phyloP scores from a whole-genome alignment of 805 yeast species.

The Ogataea pilisensis region DNA sequence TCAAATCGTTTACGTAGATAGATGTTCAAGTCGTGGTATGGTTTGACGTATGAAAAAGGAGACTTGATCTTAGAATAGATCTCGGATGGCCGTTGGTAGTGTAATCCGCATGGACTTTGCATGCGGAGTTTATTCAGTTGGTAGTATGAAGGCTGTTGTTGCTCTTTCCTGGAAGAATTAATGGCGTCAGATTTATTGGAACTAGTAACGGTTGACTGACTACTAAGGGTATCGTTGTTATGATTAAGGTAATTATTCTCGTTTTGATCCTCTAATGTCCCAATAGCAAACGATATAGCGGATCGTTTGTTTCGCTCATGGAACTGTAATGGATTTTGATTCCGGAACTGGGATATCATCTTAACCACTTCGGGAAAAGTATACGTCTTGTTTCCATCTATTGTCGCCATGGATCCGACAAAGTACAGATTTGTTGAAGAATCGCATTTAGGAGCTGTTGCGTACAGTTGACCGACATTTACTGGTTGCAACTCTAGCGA shows the following conservation, averaged over 20 bases:
- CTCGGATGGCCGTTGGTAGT: slow-evolving; percentile 65
- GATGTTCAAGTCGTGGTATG: slow-evolving; percentile 75
- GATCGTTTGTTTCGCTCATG: slow-evolving; percentile 29
- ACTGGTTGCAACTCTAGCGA: too few relatives aligned
- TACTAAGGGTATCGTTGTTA: neutral
- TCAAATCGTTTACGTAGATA: slow-evolving; percentile 72
- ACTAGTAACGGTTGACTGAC: too few relatives aligned
- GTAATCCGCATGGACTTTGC: slow-evolving; percentile 34
- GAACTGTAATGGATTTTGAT: slow-evolving; percentile 39
- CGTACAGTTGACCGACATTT: slow-evolving; percentile 10
- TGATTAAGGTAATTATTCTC: slow-evolving; percentile 13
- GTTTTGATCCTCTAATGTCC: slow-evolving; percentile 37
- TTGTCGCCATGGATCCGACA: slow-evolving; percentile 44
- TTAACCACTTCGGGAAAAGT: slow-evolving; percentile 60
- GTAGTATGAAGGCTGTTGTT: neutral
- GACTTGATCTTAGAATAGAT: slow-evolving; percentile 68
- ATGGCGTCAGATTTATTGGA: neutral
- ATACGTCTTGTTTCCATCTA: slow-evolving; percentile 34
- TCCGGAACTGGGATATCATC: slow-evolving; percentile 37
- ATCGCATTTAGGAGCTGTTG: slow-evolving; percentile 45
- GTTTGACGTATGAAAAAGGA: slow-evolving; percentile 89
- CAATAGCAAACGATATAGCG: slow-evolving; percentile 46
- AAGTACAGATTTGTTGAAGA: slow-evolving; percentile 62
- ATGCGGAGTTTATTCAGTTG: neutral
- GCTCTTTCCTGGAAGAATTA: neutral